Base-by-base conservation (phyloP, 371 early-diverging fungal genomes). In the Zychaea mexicana region DNA sequence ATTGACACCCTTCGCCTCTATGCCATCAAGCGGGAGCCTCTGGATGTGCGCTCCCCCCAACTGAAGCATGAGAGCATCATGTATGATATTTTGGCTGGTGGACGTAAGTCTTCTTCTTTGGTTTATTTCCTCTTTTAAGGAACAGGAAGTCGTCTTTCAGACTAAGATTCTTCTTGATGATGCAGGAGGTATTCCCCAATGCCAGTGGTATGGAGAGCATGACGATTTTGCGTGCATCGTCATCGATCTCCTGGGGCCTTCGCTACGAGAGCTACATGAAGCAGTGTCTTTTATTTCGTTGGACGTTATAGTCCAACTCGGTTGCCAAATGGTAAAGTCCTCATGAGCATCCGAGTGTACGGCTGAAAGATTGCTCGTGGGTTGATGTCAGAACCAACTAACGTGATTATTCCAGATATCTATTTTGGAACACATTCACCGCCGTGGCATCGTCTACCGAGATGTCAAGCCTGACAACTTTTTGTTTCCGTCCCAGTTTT, bases 391-490 rank as follows among this genome's bases (percentile, higher is more conserved):
- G 30, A 57, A 31, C 13, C 33, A 17, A 54, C 24, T 4, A 52
- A 49, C 30, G 17, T 15, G 33, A 45, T 30, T 46, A 39, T 49
- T 49, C 22, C 83, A 96, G 97, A 87, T 98, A 52, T 91, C 94
- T 12, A 91, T 97, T 30, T 89, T 99, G 68, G 99, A 99, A 80
- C 96, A 93, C 75, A 90, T 99, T 64, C 99, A 99, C 77, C 90
- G 93, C 66, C 96, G 96, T 39, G 79, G 79, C n/a, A 60, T 81
- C 60, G 88, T 92, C 57, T 92, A 90, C 63, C 83, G 94, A 56
- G 92, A 94, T 66, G 87, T 94, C 65, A 92, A 94, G 73, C 99
- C 99, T 4, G 99, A 99, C 73, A 99, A 99, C 85, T 99, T 99
- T 82, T 81, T 99, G 13, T 77, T 88, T 52, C 72, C 78, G 10